Evolutionary conservation across 1,284 basidiomycete genomes (phyloP).

Genomic region (Fomitopsis schrenkii): DNA sequence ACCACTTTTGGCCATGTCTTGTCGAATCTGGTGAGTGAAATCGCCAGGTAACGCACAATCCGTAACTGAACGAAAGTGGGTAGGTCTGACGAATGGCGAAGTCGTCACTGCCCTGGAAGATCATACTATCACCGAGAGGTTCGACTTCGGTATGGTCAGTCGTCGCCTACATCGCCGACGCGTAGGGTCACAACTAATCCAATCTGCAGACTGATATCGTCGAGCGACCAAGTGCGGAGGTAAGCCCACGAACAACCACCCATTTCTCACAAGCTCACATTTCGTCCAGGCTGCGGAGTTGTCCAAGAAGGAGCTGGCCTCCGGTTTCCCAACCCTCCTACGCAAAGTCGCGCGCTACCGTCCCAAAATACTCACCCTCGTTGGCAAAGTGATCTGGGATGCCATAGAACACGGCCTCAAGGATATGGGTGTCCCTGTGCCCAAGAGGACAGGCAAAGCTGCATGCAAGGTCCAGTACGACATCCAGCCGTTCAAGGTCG

Average conservation of each 20-base stretch:
- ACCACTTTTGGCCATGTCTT: conserved; percentile 64
- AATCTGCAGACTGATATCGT: conserved; percentile 26
- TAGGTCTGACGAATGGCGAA: conserved; percentile 1
- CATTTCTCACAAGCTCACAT: not conserved
- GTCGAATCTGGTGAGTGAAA: conserved; percentile 42
- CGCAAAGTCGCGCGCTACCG: conserved; percentile 49
- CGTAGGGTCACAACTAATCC: not conserved
- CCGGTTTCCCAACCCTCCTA: conserved; percentile 37
- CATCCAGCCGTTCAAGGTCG: conserved; percentile 49
- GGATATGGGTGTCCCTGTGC: not conserved
- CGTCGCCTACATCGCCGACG: not conserved
- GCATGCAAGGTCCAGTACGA: conserved; percentile 17
- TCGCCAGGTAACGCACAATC: not conserved
- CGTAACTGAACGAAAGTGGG: conserved; percentile 12
- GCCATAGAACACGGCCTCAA: conserved; percentile 16
- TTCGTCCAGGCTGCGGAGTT: conserved; percentile 22
- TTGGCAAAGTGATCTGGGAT: conserved; percentile 69
- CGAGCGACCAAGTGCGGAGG: conserved; percentile 24
- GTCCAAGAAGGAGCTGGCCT: conserved; percentile 17
- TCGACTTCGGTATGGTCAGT: conserved; percentile 24
- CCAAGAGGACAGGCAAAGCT: not conserved
- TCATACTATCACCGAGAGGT: conserved; percentile 17
- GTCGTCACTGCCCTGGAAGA: conserved; percentile 21
- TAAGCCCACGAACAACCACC: conserved; percentile 2
- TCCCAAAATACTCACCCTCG: conserved; percentile 66